Evolutionary conservation across 768 basidiomycete genomes (phyloP), one percentile per base, ranked within the genome.

Genomic region (Pleurotus pulmonarius): DNA sequence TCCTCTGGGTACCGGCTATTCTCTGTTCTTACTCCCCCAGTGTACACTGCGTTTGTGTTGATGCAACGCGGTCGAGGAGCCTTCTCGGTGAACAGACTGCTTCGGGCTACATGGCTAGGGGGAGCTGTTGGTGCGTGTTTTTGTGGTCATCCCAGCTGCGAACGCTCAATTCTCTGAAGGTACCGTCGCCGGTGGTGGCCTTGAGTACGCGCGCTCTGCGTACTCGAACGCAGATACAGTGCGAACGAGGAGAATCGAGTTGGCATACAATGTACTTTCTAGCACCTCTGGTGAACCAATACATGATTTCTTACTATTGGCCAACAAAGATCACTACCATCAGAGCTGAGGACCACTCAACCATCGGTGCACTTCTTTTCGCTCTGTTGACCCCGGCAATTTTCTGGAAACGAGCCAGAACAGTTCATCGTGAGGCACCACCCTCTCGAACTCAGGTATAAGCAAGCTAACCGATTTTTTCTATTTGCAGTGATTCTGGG

Each of bases 101-200:
- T 92, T 37, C 83, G 88, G 11, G 83, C 88, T 29, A 87, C 87
- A 13, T 91, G 88, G 90, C 63, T 85, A 4, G 85, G 86, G 15
- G 87, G 90, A 26, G 67, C 79, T 15, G 71, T 70, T 49, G 90
- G 90, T 84, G 64, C 39, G 73, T 64, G 5, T 49, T 26, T 22
- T 22, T 49, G 16, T 51, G 7, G 26, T 4, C 57, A 18, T 22
- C 7, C 8, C 13, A 11, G 18, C 16, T 9, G 39, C 49, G 39
- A 34, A 41, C 61, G 11, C 16, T 22, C 12, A 34, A 18, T 24
- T 4, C 12, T 46, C 20, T 40, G 7, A 47, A 86, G 84, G 84
- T 46, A 70, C 78, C 11, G 75, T 69, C 12, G 71, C 70, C 3
- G 79, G 81, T 26, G 87, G 85, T 43, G 78, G 75, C 5, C 71